Evolutionary conservation across 2,329 filamentous ascomycete species (phyloP).

Genomic region (Talaromyces islandicus): DNA sequence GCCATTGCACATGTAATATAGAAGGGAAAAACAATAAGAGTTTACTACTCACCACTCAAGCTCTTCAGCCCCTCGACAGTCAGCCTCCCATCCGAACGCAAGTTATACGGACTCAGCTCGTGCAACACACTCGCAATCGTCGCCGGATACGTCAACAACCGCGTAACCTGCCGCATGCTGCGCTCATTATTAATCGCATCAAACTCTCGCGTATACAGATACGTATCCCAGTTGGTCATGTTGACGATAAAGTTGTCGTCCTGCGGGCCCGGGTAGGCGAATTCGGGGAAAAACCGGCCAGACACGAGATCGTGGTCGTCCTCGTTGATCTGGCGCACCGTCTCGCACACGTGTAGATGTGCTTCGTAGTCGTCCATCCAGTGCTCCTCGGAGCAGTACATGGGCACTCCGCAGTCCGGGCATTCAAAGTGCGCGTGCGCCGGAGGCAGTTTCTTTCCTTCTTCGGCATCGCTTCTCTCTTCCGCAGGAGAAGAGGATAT

Average conservation of each 20-base stretch:
- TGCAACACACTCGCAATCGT: slow-evolving; percentile 89
- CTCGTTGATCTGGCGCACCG: slow-evolving; percentile 87
- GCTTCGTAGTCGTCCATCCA: slow-evolving; percentile 95
- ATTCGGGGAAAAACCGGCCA: slow-evolving; percentile 88
- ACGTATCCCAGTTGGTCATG: slow-evolving; percentile 98
- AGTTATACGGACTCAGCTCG: slow-evolving; percentile 86
- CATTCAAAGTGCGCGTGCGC: slow-evolving; percentile 90
- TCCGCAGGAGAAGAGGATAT: slow-evolving; percentile 60
- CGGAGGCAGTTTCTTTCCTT: slow-evolving; percentile 53
- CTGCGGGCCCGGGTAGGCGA: slow-evolving; percentile 81
- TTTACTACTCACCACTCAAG: slow-evolving; percentile 61
- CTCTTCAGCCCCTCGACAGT: slow-evolving; percentile 89
- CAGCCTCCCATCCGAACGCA: slow-evolving; percentile 67
- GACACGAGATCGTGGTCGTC: slow-evolving; percentile 93
- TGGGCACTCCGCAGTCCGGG: slow-evolving; percentile 88
- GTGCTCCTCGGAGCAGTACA: slow-evolving; percentile 90
- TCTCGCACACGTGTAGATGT: slow-evolving; percentile 88
- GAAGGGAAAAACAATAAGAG: neutral
- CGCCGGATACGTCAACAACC: slow-evolving; percentile 86
- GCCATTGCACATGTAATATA: neutral
- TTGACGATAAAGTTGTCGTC: slow-evolving; percentile 91
- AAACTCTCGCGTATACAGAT: slow-evolving; percentile 87
- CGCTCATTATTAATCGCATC: slow-evolving; percentile 86
- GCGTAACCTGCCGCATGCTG: slow-evolving; percentile 85
- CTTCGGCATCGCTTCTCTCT: slow-evolving; percentile 37